Base-by-base conservation (phyloP, 192 early-diverging fungal genomes). In the Chytriomyces hyalinus region DNA sequence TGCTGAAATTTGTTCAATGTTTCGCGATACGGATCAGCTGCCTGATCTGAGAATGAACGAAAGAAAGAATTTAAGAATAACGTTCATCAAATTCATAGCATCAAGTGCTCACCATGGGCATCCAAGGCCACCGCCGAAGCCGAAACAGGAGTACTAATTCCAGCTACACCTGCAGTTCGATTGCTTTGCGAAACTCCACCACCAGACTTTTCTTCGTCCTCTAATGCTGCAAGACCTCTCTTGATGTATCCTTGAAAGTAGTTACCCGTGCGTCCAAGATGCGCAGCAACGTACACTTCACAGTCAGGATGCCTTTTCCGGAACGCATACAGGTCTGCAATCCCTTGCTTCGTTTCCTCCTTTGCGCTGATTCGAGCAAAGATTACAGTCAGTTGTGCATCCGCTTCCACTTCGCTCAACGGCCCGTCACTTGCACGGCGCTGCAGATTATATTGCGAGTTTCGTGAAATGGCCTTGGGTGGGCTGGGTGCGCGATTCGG, bases 231-330 rank as follows among this genome's bases (percentile, higher is more conserved):
- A 26, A 89, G 86, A 6, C 87, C 93, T 44, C 93, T 83, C 64
- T 88, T 84, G 45, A 94, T 95, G 76, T 93, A 95, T 53, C 87
- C 87, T 78, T 91, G 89, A 71, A 93, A 93, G 73, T 89, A 92
- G 4, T 82, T 84, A 17, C 92, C 92, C 7, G 91, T 90, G 53
- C 86, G 82, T 43, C 82, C 80, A 60, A 92, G 76, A 61, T 89
- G 84, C 43, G 83, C 82, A 77, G 90, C 89, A 1, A 95, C 87
- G 67, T 87, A 85, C 10, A 70, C 65, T 66, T 92, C 87, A 50
- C 85, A 84, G 46, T 89, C 82, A 44, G 92, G 93, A 78, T 93
- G 87, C 70, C 83, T 78, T 76, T 93, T 91, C 72, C 91, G 90
- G 80, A 94, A 92, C 67, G 88, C 85, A 80, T 94, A 92, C 51